Evolutionary conservation across 768 basidiomycete genomes (phyloP).

Genomic region (Phanerochaete carnosa): DNA sequence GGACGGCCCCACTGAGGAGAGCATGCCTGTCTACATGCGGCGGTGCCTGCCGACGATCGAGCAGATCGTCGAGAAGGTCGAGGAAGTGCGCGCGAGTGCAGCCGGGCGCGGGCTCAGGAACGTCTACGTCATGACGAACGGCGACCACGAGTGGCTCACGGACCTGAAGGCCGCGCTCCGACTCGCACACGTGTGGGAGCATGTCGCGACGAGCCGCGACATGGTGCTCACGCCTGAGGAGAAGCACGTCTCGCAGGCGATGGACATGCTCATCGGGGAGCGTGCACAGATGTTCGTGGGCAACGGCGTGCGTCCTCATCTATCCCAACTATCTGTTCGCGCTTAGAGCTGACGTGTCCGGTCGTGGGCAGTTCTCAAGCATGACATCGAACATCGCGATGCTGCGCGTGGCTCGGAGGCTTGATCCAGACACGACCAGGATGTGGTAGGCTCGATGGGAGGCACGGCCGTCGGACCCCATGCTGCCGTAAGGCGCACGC

Average conservation of each 20-base stretch:
- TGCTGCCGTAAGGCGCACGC: no score
- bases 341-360: not conserved
- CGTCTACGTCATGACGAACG: conserved; percentile 50
- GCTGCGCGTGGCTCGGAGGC: conserved; percentile 37
- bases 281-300: conserved; percentile 47
- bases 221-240: conserved; percentile 39
- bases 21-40: conserved; percentile 27
- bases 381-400: conserved; percentile 49
- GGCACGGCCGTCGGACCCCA: no score
- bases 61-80: conserved; percentile 37
- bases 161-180: conserved; percentile 34
- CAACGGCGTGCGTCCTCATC: conserved; percentile 43
- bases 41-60: conserved; percentile 41
- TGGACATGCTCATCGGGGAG: conserved; percentile 49
- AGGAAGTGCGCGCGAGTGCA: conserved; percentile 24
- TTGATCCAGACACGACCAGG: conserved; percentile 7
- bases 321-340: not conserved
- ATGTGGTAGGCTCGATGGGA: no score
- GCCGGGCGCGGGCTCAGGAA: conserved; percentile 26
- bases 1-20: conserved; percentile 18
- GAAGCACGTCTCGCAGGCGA: conserved; percentile 37
- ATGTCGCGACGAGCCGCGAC: conserved; percentile 38
- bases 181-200: conserved; percentile 31
- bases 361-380: conserved; percentile 41
- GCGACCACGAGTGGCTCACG: conserved; percentile 33